A percentile compares a stretch with the other conserved stretches of the same genome.
Evolutionary conservation across 768 basidiomycete genomes (phyloP).

Genomic region (Trametes cinnabarina): DNA sequence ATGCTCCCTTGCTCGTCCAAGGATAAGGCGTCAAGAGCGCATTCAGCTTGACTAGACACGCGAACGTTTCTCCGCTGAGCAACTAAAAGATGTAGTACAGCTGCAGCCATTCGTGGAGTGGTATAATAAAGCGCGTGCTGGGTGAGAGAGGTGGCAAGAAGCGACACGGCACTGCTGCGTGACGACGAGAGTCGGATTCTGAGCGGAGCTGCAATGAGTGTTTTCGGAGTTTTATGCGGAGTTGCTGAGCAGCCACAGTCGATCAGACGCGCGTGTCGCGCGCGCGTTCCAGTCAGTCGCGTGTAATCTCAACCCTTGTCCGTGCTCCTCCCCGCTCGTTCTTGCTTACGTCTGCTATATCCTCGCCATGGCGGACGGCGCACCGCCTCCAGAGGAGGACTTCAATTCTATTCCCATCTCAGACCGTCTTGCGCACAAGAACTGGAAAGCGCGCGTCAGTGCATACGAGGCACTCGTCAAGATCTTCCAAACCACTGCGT

Average conservation of each 20-base stretch:
- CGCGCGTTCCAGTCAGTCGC: slow-evolving; percentile 8
- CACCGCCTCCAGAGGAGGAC: slow-evolving; percentile 91
- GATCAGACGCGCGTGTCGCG: slow-evolving; percentile 9
- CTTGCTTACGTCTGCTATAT: slow-evolving; percentile 7
- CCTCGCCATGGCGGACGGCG: slow-evolving; percentile 71
- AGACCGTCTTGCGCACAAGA: slow-evolving; percentile 89
- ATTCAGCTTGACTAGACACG: no score
- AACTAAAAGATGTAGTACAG: no score
- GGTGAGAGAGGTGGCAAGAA: no score
- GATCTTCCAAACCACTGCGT: slow-evolving; percentile 84
- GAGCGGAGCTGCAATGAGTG: not conserved
- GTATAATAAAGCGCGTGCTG: no score
- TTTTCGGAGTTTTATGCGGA: not conserved
- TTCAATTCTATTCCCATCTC: slow-evolving; percentile 75
- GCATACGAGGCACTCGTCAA: slow-evolving; percentile 88
- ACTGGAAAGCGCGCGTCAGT: slow-evolving; percentile 97
- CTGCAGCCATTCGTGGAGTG: no score
- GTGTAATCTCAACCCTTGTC: slow-evolving; percentile 14
- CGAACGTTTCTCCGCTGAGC: no score
- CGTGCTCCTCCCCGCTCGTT: slow-evolving; percentile 7
- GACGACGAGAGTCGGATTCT: not conserved
- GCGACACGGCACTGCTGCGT: no score
- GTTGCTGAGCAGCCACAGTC: not conserved
- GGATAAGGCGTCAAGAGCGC: no score
- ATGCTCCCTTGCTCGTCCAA: no score